Evolutionary conservation across 2,329 filamentous ascomycete species (phyloP).

Genomic region (Salinomyces thailandicus): DNA sequence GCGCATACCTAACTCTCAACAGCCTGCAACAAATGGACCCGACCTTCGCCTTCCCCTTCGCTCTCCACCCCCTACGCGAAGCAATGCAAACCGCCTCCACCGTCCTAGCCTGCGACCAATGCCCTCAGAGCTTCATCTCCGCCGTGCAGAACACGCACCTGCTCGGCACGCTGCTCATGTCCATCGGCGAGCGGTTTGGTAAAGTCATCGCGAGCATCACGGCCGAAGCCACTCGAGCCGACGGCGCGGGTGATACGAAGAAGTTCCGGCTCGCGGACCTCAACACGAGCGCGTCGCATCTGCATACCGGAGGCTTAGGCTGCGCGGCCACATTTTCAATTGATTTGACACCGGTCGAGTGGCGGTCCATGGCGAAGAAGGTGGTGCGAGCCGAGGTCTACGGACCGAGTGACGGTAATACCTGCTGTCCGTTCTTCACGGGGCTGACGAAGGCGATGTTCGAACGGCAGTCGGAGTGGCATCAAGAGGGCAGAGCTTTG

Average conservation of each 20-base stretch:
- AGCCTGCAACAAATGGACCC: slow-evolving; percentile 30
- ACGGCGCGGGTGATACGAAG: slow-evolving; percentile 27
- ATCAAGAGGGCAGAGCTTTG: slow-evolving; percentile 13
- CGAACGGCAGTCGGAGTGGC: slow-evolving; percentile 34
- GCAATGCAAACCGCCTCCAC: slow-evolving; percentile 31
- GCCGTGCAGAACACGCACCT: slow-evolving; percentile 38
- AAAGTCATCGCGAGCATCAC: slow-evolving; percentile 33
- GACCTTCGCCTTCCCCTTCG: slow-evolving; percentile 38
- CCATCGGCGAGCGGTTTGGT: slow-evolving; percentile 32
- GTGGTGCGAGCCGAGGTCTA: slow-evolving; percentile 36
- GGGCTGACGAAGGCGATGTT: slow-evolving; percentile 31
- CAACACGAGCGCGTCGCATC: slow-evolving; percentile 23
- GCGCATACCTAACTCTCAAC: slow-evolving; percentile 36
- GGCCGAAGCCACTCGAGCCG: slow-evolving; percentile 27
- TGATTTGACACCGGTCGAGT: slow-evolving; percentile 34
- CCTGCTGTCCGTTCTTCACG: slow-evolving; percentile 6
- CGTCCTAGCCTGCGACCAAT: slow-evolving; percentile 33
- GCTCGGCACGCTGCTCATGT: slow-evolving; percentile 32
- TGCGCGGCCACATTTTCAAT: slow-evolving; percentile 37
- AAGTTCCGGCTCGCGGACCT: slow-evolving; percentile 35
- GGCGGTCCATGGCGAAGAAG: slow-evolving; percentile 34
- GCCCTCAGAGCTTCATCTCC: slow-evolving; percentile 32
- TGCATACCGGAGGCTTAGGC: slow-evolving; percentile 33
- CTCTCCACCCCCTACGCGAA: slow-evolving; percentile 31
- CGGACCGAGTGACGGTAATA: slow-evolving; percentile 23